Percentiles rank a stretch among this genome's conserved stretches.
Evolutionary conservation across 768 basidiomycete species (phyloP).

Genomic region (Leccinellum luteum): DNA sequence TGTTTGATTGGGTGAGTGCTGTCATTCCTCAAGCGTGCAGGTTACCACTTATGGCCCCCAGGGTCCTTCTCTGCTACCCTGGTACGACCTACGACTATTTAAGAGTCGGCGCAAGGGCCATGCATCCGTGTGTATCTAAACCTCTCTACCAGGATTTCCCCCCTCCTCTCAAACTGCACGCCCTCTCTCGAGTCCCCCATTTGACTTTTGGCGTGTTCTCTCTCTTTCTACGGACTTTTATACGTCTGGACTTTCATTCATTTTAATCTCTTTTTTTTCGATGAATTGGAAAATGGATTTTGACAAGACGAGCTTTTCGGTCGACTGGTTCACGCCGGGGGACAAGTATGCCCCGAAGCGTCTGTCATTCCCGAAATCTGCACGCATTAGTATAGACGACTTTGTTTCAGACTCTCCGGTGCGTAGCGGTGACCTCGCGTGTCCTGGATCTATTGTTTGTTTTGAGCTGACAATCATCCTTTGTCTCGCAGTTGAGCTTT

Average conservation of each 20-base stretch:
- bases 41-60: conserved; percentile 12
- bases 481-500: conserved; percentile 14
- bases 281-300: conserved; percentile 29
- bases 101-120: conserved; percentile 5
- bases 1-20: conserved; percentile 2
- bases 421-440: conserved; percentile 1
- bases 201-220: background rate
- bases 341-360: conserved; percentile 26
- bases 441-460: background rate
- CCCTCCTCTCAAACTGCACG: conserved; percentile 1
- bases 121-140: conserved; percentile 2
- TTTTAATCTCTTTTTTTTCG: conserved; percentile 1
- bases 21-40: conserved; percentile 6
- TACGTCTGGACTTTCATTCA: conserved; percentile 4
- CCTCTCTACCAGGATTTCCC: conserved; percentile 1
- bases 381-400: conserved; percentile 32
- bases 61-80: conserved; percentile 18
- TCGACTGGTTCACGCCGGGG: conserved; percentile 32
- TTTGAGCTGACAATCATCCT: conserved; percentile 1
- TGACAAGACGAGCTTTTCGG: conserved; percentile 30
- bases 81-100: conserved; percentile 11
- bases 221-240: conserved; percentile 2
- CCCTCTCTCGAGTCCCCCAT: background rate
- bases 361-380: conserved; percentile 34
- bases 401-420: conserved; percentile 29